phyloP scores from a whole-genome alignment of 2,329 filamentous ascomycete genomes.

The Thelonectria rubi region DNA sequence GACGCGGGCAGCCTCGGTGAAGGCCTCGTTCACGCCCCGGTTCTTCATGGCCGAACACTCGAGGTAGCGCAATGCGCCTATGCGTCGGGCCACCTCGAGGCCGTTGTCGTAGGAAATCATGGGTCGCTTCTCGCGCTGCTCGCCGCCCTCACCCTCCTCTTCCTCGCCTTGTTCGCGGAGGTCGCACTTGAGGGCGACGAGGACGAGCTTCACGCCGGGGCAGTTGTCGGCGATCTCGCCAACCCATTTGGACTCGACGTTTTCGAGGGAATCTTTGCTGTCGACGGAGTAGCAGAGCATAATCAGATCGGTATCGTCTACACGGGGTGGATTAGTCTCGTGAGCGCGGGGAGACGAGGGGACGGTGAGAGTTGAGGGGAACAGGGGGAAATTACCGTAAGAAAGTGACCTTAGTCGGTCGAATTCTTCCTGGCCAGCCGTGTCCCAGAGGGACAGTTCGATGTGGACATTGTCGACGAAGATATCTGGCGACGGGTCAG shows the following conservation, averaged over 20 bases:
- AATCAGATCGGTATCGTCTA: constrained; percentile 91
- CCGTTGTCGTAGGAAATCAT: constrained; percentile 93
- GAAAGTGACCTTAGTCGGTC: constrained; percentile 94
- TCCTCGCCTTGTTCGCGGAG: constrained; percentile 80
- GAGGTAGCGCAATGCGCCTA: constrained; percentile 92
- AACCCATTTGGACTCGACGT: constrained; percentile 98
- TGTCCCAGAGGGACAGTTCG: constrained; percentile 97
- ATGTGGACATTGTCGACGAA: constrained; percentile 98
- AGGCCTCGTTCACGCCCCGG: constrained; percentile 96
- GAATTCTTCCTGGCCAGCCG: constrained; percentile 98
- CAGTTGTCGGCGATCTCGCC: constrained; percentile 98
- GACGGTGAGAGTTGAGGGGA: background rate
- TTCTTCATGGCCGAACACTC: constrained; percentile 99
- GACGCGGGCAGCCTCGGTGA: constrained; percentile 95
- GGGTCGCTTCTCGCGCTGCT: constrained; percentile 68
- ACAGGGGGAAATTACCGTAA: constrained; percentile 69
- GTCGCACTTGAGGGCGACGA: constrained; percentile 97
- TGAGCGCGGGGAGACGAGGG: background rate
- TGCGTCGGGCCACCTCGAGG: constrained; percentile 87
- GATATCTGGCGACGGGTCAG: constrained; percentile 73
- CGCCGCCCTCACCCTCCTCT: constrained; percentile 65
- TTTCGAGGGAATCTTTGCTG: constrained; percentile 94
- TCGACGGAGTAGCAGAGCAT: constrained; percentile 99
- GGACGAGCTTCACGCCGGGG: constrained; percentile 90
- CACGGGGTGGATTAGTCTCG: constrained; percentile 7